Evolutionary conservation across 1,139 yeast species (phyloP).

Genomic region (Groenewaldozyma sp.): DNA sequence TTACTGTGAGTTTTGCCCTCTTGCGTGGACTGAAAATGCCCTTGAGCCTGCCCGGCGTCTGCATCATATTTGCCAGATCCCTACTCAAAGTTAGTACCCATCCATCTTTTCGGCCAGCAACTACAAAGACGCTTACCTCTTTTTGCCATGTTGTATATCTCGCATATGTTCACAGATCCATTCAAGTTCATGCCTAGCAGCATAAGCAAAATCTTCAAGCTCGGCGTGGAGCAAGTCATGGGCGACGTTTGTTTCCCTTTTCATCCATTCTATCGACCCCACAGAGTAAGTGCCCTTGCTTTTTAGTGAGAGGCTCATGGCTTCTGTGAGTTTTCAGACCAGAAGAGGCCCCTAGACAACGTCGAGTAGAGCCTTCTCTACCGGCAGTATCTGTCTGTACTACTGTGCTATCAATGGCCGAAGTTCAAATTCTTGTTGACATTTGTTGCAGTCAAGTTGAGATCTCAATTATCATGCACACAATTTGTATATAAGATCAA

Average conservation of each 20-base stretch:
- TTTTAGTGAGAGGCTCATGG: neutral
- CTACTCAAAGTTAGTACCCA: constrained; percentile 6
- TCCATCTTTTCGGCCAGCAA: neutral
- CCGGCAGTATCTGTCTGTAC: too few relatives aligned
- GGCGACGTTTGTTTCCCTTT: constrained; percentile 31
- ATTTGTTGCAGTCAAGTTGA: too few relatives aligned
- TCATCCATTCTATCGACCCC: constrained; percentile 40
- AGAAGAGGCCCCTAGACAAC: too few relatives aligned
- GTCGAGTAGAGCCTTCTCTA: too few relatives aligned
- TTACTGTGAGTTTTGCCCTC: constrained; percentile 1
- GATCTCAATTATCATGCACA: too few relatives aligned
- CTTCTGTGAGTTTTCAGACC: too few relatives aligned
- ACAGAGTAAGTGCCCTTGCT: constrained; percentile 5
- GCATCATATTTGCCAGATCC: constrained; percentile 22
- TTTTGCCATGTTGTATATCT: constrained; percentile 20
- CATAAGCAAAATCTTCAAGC: constrained; percentile 33
- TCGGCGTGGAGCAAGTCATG: constrained; percentile 27
- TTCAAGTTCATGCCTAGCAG: constrained; percentile 32
- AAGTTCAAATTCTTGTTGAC: too few relatives aligned
- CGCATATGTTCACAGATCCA: constrained; percentile 33
- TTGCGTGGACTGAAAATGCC: constrained; percentile 29
- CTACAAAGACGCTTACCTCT: constrained; percentile 3
- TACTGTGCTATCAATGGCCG: too few relatives aligned
- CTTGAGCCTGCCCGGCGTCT: constrained; percentile 28
- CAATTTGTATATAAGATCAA: too few relatives aligned